Evolutionary conservation across 345 rosid species (phyloP), one percentile per base, ranked within the genome.

Genomic region (Psidium guajava): DNA sequence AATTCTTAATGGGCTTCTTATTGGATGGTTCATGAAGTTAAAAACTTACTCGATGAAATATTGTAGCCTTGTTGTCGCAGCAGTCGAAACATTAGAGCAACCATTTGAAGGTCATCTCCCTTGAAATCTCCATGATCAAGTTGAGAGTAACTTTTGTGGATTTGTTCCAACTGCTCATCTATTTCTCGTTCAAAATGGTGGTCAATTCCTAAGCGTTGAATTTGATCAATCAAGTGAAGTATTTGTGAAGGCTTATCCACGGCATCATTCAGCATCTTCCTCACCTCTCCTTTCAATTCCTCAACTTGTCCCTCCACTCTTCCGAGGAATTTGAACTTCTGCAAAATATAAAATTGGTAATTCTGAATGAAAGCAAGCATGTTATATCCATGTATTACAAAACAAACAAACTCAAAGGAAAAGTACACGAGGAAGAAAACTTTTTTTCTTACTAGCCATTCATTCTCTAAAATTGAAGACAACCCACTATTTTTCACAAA

Each of bases 131-230:
- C 74, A 51, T 28, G 25, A 6, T 18, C 9, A 44, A 55, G 15
- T 52, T 54, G 24, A 2, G 50, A 54, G 36, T 16, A 82, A 55
- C 36, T 47, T 27, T 82, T 53, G 21, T 59, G 47, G 7, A 86
- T 64, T 54, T 7, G 69, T 28, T 64, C 83, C 51, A 91, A n/a
- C 28, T 73, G 36, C 28, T 57, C 83, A 13, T 89, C 90, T 49
- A 88, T 89, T 87, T 93, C 91, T 5, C 5, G n/a, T 40, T 89
- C 85, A 40, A 93, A 93, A 90, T 91, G 93, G 36, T 92, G 89
- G 56, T 88, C 80, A 22, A 92, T 49, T 7, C 94, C 94, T 27
- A 89, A 54, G 28, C 88, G 89, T 80, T 90, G 88, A 73, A 91
- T 49, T 6, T 83, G 53, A 86, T 90, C 91, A 27, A 91, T 58